Percentiles rank a stretch among this genome's conserved stretches.
phyloP scores from a whole-genome alignment of 2,329 filamentous ascomycete genomes.

The Alternaria metachromatica region DNA sequence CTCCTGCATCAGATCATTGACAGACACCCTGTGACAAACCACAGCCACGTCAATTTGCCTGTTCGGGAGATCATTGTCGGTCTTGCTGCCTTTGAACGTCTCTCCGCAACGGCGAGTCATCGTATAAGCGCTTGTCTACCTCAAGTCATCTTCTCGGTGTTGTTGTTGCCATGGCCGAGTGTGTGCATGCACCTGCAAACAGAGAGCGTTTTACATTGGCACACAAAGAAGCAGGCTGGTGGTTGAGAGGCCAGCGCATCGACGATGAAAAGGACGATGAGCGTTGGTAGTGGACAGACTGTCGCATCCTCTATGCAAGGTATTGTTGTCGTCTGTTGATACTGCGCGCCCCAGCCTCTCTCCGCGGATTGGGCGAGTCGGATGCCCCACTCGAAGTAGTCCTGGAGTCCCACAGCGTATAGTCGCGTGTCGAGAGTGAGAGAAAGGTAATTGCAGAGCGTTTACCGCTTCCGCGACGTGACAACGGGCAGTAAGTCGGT shows the following conservation, averaged over 20 bases:
- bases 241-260: constrained; percentile 20
- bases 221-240: constrained; percentile 29
- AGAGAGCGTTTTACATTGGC: constrained; percentile 23
- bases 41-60: not conserved
- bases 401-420: not conserved
- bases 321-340: constrained; percentile 32
- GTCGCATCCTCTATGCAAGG: constrained; percentile 13
- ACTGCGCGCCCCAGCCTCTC: constrained; percentile 37
- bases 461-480: not conserved
- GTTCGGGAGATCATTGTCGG: constrained; percentile 4
- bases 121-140: not conserved
- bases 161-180: not conserved
- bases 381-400: not conserved
- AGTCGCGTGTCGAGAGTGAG: not conserved
- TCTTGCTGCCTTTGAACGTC: not conserved
- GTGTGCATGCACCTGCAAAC: constrained; percentile 11
- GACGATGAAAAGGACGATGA: constrained; percentile 1
- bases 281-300: constrained; percentile 13
- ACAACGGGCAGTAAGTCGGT: not conserved
- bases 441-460: not conserved
- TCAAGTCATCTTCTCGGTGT: not conserved
- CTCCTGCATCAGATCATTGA: not conserved
- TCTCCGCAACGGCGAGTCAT: not conserved
- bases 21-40: constrained; percentile 6
- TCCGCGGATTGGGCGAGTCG: constrained; percentile 23